A percentile compares a stretch with the other conserved stretches of the same genome.
These are phyloP conservation scores for Trichomonascaceae sp. DNA, from an alignment of 1,139 yeast species.

Conservation along the genomic window DNA sequence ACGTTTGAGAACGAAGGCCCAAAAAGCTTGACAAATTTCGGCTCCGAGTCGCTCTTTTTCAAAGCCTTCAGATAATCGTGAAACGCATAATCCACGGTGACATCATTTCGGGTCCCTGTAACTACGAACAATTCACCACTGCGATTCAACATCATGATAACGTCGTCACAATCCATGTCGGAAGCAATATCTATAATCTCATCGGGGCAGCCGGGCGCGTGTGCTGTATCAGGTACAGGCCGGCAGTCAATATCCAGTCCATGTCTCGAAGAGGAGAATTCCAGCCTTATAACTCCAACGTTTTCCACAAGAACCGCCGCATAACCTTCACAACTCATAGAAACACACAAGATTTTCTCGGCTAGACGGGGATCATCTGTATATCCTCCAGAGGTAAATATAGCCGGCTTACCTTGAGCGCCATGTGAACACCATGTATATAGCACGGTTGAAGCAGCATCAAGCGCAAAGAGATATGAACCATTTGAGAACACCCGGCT, in stretches of 20 bases:
- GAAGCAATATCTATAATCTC: constrained; percentile 2
- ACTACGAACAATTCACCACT: constrained; percentile 44
- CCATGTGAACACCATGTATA: no score
- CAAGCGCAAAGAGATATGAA: no score
- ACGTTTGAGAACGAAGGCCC: constrained; percentile 47
- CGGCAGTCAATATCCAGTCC: no score
- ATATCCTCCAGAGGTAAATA: no score
- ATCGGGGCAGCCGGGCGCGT: constrained; percentile 22
- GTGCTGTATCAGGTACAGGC: constrained; percentile 42
- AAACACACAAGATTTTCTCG: no score
- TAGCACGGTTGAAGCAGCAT: no score
- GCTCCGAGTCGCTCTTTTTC: constrained; percentile 1
- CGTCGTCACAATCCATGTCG: constrained; percentile 37
- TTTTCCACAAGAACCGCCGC: constrained; percentile 47
- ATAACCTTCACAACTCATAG: constrained; percentile 58
- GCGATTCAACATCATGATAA: constrained; percentile 45
- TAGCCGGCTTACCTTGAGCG: no score
- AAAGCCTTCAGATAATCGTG: constrained; percentile 6
- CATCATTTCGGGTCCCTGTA: constrained; percentile 32
- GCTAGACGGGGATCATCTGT: no score
- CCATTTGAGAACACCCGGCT: no score
- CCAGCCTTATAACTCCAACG: no score
- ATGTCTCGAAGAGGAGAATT: no score
- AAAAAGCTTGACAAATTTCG: constrained; percentile 33
- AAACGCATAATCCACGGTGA: no score